These are phyloP conservation scores for Syzygium jambos DNA, from an alignment of 345 rosid species.

Conservation along the genomic window DNA sequence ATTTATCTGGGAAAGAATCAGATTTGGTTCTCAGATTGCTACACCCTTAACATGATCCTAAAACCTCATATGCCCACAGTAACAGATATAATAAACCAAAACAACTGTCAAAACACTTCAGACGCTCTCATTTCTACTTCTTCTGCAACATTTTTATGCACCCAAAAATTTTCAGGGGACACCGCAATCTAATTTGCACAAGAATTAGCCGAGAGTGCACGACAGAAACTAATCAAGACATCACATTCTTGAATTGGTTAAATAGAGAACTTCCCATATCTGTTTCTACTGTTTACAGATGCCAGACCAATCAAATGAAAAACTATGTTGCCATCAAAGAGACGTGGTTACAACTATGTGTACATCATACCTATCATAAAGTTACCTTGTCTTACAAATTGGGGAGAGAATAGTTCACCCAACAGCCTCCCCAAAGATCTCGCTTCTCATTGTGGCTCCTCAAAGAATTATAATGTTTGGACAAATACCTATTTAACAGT, in stretches of 20 bases:
- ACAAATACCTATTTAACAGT: background rate
- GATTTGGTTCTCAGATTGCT: background rate
- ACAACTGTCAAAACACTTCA: background rate
- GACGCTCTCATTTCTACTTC: background rate
- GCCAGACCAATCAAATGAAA: background rate
- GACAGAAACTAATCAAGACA: background rate
- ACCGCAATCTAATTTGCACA: background rate
- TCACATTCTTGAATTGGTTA: background rate
- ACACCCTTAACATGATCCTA: background rate
- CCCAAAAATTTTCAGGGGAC: background rate
- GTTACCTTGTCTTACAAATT: background rate
- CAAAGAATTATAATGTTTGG: background rate
- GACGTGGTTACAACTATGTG: background rate
- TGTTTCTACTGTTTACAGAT: background rate
- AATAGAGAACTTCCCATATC: background rate
- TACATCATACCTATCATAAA: background rate
- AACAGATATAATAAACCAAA: background rate
- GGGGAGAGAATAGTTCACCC: background rate
- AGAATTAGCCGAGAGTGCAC: background rate
- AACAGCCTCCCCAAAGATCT: background rate
- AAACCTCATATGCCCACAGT: background rate
- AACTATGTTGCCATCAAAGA: background rate
- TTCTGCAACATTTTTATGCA: background rate
- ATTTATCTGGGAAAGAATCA: background rate
- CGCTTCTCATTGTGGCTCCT: background rate